Evolutionary conservation across 371 early-diverging fungal genomes (phyloP).

Genomic region (Nosema muscidifuracis): DNA sequence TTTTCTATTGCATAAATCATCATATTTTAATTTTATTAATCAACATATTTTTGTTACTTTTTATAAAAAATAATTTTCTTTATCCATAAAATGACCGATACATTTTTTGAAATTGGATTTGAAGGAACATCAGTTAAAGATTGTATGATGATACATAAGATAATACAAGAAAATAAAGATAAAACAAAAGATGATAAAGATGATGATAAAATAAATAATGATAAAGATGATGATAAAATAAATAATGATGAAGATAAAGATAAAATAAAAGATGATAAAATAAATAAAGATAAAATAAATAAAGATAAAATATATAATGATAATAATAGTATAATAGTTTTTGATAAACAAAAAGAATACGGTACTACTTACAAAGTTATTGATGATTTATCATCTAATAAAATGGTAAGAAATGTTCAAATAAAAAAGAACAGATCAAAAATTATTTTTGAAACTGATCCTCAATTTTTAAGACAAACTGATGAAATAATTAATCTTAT

Average conservation of each 20-base stretch:
- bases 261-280: too few species aligned
- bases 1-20: too few species aligned
- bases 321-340: conserved; percentile 3
- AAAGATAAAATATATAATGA: too few species aligned
- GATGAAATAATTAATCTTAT: conserved; percentile 2
- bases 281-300: too few species aligned
- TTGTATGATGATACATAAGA: not conserved
- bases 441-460: conserved; percentile 15
- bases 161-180: too few species aligned
- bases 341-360: conserved; percentile 14
- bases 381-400: conserved; percentile 1
- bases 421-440: conserved; percentile 7
- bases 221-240: too few species aligned
- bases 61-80: not conserved
- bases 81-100: conserved; percentile 1
- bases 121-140: conserved; percentile 32
- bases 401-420: conserved; percentile 3
- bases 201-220: too few species aligned
- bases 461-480: conserved; percentile 8
- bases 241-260: too few species aligned
- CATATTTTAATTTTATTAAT: too few species aligned
- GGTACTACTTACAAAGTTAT: conserved; percentile 18
- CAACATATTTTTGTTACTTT: too few species aligned
- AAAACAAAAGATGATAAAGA: too few species aligned
- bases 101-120: conserved; percentile 28